A percentile compares a stretch with the other conserved stretches of the same genome.
Evolutionary conservation across 257 asterid genomes (phyloP).

Genomic region (Thymus mandschuricus): DNA sequence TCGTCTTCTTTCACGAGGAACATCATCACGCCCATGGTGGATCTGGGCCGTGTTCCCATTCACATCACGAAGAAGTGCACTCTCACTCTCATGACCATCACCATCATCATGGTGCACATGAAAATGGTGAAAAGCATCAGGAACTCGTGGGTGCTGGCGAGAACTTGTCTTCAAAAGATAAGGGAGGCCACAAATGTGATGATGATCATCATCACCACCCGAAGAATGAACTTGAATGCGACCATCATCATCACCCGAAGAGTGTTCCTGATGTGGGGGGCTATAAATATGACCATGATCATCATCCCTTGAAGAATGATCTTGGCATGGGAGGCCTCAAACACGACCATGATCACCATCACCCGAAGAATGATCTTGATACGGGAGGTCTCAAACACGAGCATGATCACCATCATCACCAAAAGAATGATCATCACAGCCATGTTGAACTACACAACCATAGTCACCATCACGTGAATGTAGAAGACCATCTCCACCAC

Average conservation of each 20-base stretch:
- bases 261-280: conserved; percentile 35
- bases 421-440: conserved; percentile 25
- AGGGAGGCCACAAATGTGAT: conserved; percentile 12
- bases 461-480: conserved; percentile 26
- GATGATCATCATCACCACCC: background rate
- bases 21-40: conserved; percentile 99
- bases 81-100: conserved; percentile 31
- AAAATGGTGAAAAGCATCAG: conserved; percentile 32
- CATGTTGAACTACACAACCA: conserved; percentile 29
- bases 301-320: background rate
- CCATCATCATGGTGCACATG: conserved; percentile 43
- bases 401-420: conserved; percentile 33
- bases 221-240: conserved; percentile 16
- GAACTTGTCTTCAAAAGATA: conserved; percentile 37
- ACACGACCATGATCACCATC: conserved; percentile 35
- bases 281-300: conserved; percentile 13
- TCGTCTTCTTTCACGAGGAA: conserved; percentile 95
- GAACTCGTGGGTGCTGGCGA: conserved; percentile 34
- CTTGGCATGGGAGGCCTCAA: conserved; percentile 20
- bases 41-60: conserved; percentile 71
- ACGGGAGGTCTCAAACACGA: conserved; percentile 32
- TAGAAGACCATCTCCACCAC: conserved; percentile 29
- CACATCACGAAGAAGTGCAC: conserved; percentile 46
- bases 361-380: conserved; percentile 33
- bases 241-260: conserved; percentile 33